These are phyloP conservation scores for Exsudoporus floridanus DNA, from an alignment of 1,284 basidiomycete species.

Conservation along the genomic window DNA sequence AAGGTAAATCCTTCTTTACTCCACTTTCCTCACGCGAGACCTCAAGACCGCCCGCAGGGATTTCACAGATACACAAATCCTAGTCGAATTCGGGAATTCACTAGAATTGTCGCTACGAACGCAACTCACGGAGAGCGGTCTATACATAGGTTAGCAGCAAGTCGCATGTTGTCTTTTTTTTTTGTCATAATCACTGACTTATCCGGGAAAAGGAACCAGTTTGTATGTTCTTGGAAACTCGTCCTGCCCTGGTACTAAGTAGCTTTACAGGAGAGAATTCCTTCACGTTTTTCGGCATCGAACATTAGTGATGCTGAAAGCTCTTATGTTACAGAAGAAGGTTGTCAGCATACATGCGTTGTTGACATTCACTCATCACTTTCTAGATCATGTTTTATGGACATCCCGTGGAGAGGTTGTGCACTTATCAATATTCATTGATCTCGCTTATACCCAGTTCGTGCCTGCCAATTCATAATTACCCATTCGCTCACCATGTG, in stretches of 20 bases:
- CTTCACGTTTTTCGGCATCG: constrained; percentile 93
- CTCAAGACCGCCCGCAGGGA: constrained; percentile 48
- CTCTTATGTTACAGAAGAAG: constrained; percentile 89
- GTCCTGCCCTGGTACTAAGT: background rate
- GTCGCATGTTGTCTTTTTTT: background rate
- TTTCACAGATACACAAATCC: constrained; percentile 79
- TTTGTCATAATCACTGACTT: constrained; percentile 14
- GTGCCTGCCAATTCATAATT: constrained; percentile 13
- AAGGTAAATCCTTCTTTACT: constrained; percentile 38
- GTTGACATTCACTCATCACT: constrained; percentile 3
- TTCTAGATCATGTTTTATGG: constrained; percentile 93
- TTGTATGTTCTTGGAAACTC: constrained; percentile 47
- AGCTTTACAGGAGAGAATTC: constrained; percentile 68
- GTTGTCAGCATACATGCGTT: constrained; percentile 39
- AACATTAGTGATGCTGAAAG: constrained; percentile 92
- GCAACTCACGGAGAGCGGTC: constrained; percentile 75
- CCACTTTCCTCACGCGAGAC: background rate
- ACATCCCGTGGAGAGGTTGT: constrained; percentile 94
- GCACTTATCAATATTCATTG: constrained; percentile 97
- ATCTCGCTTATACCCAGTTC: constrained; percentile 79
- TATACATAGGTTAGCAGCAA: constrained; percentile 76
- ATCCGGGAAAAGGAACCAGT: constrained; percentile 65
- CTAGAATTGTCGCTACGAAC: constrained; percentile 66
- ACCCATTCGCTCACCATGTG: background rate
- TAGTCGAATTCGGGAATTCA: constrained; percentile 79